Conservation (phyloP, 768 basidiomycete genomes). For the Paxillus rubicundulus region DNA sequence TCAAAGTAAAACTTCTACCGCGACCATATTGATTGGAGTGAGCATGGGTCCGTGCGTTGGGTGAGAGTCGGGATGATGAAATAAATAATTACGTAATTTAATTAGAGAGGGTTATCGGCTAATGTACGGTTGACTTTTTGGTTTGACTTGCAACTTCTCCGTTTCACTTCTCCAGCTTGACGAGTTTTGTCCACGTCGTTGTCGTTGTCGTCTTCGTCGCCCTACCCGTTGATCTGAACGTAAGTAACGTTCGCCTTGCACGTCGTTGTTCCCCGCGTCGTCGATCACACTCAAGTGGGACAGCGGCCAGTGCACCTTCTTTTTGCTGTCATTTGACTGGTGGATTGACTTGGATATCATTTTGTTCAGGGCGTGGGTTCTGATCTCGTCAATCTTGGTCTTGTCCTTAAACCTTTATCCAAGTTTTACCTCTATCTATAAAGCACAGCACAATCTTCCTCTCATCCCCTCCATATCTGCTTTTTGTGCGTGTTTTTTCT, state of each 20-base stretch:
- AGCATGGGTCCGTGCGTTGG: too few species aligned
- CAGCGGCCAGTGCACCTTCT: not conserved
- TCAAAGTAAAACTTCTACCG: too few species aligned
- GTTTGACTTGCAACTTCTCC: constrained; percentile 16
- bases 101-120: constrained; percentile 9
- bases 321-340: not conserved
- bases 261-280: constrained; percentile 1
- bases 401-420: constrained; percentile 33
- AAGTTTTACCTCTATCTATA: constrained; percentile 26
- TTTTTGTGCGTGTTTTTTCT: constrained; percentile 40
- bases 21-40: too few species aligned
- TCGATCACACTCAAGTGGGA: not conserved
- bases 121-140: constrained; percentile 11
- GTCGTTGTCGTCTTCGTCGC: constrained; percentile 15
- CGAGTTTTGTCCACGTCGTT: constrained; percentile 15
- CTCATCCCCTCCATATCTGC: constrained; percentile 20
- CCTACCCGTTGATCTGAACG: constrained; percentile 19
- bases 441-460: constrained; percentile 33
- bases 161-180: constrained; percentile 20
- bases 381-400: constrained; percentile 35
- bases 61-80: not conserved
- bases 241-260: constrained; percentile 12
- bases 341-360: not conserved
- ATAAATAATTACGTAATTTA: constrained; percentile 10
- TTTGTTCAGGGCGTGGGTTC: constrained; percentile 22